phyloP scores from a whole-genome alignment of 345 rosid species.

The rapeseed (Brassica napus) region DNA sequence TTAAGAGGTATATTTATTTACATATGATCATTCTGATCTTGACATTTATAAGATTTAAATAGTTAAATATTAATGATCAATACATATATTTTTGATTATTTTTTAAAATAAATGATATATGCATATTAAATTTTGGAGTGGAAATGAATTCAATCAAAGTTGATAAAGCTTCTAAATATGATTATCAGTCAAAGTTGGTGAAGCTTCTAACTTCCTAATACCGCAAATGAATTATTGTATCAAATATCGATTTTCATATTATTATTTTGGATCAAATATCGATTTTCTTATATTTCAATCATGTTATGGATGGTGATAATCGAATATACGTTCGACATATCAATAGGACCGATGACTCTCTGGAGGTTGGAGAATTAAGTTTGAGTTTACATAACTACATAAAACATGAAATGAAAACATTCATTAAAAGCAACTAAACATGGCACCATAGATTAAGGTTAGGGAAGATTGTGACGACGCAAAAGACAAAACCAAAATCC shows the following conservation, averaged over 20 bases:
- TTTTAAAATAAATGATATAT: too few relatives aligned
- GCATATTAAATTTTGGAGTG: background rate
- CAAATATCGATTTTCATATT: background rate
- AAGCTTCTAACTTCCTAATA: background rate
- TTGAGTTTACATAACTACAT: background rate
- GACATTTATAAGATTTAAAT: background rate
- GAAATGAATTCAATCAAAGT: background rate
- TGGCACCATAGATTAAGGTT: slow-evolving; percentile 29
- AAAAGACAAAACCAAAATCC: slow-evolving; percentile 35
- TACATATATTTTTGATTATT: background rate
- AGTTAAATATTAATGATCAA: too few relatives aligned
- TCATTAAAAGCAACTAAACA: slow-evolving; percentile 16
- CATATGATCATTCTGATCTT: background rate
- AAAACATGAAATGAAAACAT: background rate
- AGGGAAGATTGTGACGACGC: slow-evolving; percentile 22
- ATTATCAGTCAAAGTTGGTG: background rate
- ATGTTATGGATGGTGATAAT: background rate
- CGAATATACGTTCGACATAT: background rate
- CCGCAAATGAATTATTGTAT: background rate
- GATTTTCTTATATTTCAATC: background rate
- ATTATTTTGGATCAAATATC: background rate
- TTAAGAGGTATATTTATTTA: background rate
- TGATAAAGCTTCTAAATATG: background rate
- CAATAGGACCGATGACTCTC: background rate
- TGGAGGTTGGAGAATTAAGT: background rate